Evolutionary conservation across 2,329 filamentous ascomycete genomes (phyloP), one percentile per base, ranked within the genome.

Genomic region (Xylariaceae sp.): DNA sequence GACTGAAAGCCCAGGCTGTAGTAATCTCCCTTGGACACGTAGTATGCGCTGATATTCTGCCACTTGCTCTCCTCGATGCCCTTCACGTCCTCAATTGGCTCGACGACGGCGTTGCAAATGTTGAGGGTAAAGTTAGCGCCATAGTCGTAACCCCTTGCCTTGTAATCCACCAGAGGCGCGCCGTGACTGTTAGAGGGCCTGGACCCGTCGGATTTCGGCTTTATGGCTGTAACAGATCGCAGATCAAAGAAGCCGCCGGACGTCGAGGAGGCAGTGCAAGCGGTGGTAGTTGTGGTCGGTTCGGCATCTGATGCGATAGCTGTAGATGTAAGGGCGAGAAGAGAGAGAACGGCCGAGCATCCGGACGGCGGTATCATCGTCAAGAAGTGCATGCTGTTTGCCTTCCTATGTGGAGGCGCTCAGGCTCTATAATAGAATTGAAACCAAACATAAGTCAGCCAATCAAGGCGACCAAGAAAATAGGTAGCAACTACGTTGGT

Each of bases 81-180:
- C 10, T 81, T 78, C 9, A 88, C 80, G 57, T 83, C 75, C 41
- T 78, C 74, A 18, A 87, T 74, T 15, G 80, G 74, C 62, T 87
- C 82, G 15, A 91, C 79, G n/a, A 92, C 86, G 1, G 87, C 77
- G 34, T 79, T 84, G 73, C 89, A 94, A 63, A 94, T 85, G 72
- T 94, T 94, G 64, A 92, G 68, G 1, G 88, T 92, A 66, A 94
- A 94, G 73, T 92, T 92, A 59, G 83, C 82, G 58, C 81, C 83
- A 62, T 91, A 89, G 71, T 92, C 89, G 68, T 84, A 87, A 32
- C 89, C 89, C 55, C 80, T 80, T 7, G 86, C 83, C 59, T 83
- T 78, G 69, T 84, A 84, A 66, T 84, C 80, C 30, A 73, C 71
- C 9, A 71, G 70, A 10, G 72, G 70, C 26, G 67, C 69, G 13